These are phyloP conservation scores for Vitis rupestris DNA, from an alignment of 164 flowering plant species.

Conservation along the genomic window DNA sequence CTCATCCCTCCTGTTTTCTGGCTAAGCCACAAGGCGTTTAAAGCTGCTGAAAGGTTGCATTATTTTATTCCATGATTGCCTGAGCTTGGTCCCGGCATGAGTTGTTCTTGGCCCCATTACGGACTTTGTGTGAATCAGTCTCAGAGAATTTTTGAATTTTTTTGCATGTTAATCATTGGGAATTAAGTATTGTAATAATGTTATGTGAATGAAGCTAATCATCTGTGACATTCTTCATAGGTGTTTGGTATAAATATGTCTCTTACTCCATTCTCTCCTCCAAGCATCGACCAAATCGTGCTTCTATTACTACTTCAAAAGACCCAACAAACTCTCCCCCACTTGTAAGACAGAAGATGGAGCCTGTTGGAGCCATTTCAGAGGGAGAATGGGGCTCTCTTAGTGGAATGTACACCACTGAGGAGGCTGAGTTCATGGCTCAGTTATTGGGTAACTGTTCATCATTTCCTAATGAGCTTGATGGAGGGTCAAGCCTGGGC, in stretches of 20 bases:
- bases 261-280: neutral
- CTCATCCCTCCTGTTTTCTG: too few species aligned
- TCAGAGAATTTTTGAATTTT: neutral
- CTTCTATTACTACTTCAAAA: neutral
- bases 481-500: slow-evolving; percentile 23
- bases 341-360: slow-evolving; percentile 24
- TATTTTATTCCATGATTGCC: slow-evolving; percentile 2
- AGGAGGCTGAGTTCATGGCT: slow-evolving; percentile 74
- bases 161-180: neutral
- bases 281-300: slow-evolving; percentile 8
- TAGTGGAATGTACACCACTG: slow-evolving; percentile 37
- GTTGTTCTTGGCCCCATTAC: neutral
- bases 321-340: too few species aligned
- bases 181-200: neutral
- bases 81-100: slow-evolving; percentile 2
- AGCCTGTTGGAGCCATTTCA: slow-evolving; percentile 27
- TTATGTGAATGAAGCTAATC: neutral
- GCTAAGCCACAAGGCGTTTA: neutral
- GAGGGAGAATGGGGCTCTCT: slow-evolving; percentile 47
- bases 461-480: slow-evolving; percentile 17
- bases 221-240: neutral
- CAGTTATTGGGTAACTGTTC: slow-evolving; percentile 45
- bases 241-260: slow-evolving; percentile 9
- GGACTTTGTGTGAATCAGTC: neutral
- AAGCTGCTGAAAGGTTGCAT: neutral